Conservation (phyloP, 495 filamentous ascomycete species). For the Penicillium desertorum region DNA sequence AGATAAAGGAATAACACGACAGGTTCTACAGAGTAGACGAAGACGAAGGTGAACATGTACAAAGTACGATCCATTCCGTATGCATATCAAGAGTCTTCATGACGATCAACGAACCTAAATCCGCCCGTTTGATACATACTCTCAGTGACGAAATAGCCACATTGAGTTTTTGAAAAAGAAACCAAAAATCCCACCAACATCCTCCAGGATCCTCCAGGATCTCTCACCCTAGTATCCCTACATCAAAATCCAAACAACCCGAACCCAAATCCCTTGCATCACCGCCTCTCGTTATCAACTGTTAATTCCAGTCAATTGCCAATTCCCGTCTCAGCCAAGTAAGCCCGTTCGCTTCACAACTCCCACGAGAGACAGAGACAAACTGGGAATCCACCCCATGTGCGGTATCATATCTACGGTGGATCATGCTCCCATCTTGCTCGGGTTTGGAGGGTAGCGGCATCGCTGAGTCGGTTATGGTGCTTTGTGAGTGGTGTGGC, state of each 20-base stretch:
- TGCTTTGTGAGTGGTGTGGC: conserved; percentile 31
- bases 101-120: not conserved
- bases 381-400: conserved; percentile 13
- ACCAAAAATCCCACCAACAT: not conserved
- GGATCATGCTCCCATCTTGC: not conserved
- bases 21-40: not conserved
- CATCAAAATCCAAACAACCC: not conserved
- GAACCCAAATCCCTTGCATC: conserved; percentile 21
- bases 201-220: too few relatives aligned
- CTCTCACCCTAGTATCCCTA: not conserved
- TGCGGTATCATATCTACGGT: conserved; percentile 20
- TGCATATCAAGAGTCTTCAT: not conserved
- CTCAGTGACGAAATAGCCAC: too few relatives aligned
- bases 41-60: not conserved
- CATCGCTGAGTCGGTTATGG: conserved; percentile 20
- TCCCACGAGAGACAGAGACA: conserved; percentile 13
- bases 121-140: not conserved
- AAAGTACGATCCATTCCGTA: not conserved
- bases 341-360: conserved; percentile 16
- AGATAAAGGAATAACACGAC: not conserved
- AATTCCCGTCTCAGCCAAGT: conserved; percentile 10
- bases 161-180: not conserved
- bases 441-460: conserved; percentile 5
- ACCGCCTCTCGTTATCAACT: conserved; percentile 20
- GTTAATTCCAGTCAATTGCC: not conserved